phyloP scores from a whole-genome alignment of 2,329 filamentous ascomycete genomes.

The Fusarium sp. region DNA sequence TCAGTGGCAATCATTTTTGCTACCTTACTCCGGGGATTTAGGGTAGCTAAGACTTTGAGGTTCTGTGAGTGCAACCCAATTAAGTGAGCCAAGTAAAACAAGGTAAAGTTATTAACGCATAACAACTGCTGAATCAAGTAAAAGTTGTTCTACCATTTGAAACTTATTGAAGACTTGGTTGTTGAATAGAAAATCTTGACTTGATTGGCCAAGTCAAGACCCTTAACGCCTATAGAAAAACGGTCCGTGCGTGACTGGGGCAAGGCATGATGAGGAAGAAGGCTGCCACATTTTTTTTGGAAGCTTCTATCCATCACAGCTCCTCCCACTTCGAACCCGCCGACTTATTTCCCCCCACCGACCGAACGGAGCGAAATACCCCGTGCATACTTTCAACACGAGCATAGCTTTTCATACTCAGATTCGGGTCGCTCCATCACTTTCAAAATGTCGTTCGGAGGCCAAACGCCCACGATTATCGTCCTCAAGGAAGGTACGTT shows the following conservation, averaged over 20 bases:
- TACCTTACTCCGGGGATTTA: background rate
- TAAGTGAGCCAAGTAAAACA: background rate
- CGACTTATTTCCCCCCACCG: slow-evolving; percentile 43
- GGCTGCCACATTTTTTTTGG: slow-evolving; percentile 66
- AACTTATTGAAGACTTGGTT: slow-evolving; percentile 12
- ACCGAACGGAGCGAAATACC: slow-evolving; percentile 26
- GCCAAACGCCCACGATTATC: slow-evolving; percentile 97
- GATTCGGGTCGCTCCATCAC: slow-evolving; percentile 20
- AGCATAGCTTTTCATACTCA: slow-evolving; percentile 25
- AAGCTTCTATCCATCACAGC: slow-evolving; percentile 58
- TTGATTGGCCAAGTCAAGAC: slow-evolving; percentile 32
- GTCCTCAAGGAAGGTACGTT: slow-evolving; percentile 94
- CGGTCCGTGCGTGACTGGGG: slow-evolving; percentile 50
- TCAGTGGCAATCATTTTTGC: slow-evolving; percentile 18
- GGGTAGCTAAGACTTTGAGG: background rate
- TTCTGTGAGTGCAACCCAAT: background rate
- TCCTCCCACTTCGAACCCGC: slow-evolving; percentile 49
- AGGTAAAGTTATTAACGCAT: background rate
- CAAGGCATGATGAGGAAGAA: slow-evolving; percentile 51
- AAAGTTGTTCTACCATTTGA: background rate
- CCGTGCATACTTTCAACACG: slow-evolving; percentile 19
- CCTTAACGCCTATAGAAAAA: slow-evolving; percentile 15
- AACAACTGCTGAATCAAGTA: background rate
- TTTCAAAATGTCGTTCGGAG: slow-evolving; percentile 91
- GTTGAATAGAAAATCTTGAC: slow-evolving; percentile 4